These are phyloP conservation scores for Leccinellum luteum DNA, from an alignment of 768 basidiomycete species.

Conservation along the genomic window DNA sequence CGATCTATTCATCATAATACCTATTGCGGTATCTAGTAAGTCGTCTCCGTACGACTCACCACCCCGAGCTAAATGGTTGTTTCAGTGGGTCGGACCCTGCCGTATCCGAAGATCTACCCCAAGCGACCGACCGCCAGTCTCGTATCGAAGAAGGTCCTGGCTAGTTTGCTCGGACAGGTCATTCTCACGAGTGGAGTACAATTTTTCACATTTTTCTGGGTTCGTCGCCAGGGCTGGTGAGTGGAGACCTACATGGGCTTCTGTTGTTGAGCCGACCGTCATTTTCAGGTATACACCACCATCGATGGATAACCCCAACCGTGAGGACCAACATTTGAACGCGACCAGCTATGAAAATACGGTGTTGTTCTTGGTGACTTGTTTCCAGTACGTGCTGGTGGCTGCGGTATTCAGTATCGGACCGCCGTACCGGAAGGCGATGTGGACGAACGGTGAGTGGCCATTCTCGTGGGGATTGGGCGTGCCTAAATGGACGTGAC, in stretches of 20 bases:
- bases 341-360: conserved; percentile 92
- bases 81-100: conserved; percentile 91
- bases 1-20: conserved; percentile 96
- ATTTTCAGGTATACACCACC: conserved; percentile 74
- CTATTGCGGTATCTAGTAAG: conserved; percentile 94
- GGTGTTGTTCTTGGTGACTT: conserved; percentile 87
- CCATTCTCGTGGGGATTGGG: not conserved
- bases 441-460: conserved; percentile 88
- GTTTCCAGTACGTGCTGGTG: conserved; percentile 97
- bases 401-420: conserved; percentile 98
- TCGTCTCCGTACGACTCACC: not conserved
- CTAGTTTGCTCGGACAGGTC: conserved; percentile 92
- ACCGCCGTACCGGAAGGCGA: conserved; percentile 90
- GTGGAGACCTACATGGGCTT: not conserved
- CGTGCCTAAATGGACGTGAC: not conserved
- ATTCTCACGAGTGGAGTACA: conserved; percentile 80
- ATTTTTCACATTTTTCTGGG: conserved; percentile 88
- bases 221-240: conserved; percentile 81
- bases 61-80: conserved; percentile 3
- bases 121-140: conserved; percentile 94
- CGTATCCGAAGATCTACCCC: conserved; percentile 80
- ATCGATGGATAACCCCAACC: conserved; percentile 41
- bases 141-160: conserved; percentile 91
- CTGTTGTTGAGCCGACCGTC: not conserved
- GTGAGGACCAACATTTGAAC: conserved; percentile 67